Evolutionary conservation across 805 yeast genomes (phyloP).

Genomic region (Barnettozyma siamensis): DNA sequence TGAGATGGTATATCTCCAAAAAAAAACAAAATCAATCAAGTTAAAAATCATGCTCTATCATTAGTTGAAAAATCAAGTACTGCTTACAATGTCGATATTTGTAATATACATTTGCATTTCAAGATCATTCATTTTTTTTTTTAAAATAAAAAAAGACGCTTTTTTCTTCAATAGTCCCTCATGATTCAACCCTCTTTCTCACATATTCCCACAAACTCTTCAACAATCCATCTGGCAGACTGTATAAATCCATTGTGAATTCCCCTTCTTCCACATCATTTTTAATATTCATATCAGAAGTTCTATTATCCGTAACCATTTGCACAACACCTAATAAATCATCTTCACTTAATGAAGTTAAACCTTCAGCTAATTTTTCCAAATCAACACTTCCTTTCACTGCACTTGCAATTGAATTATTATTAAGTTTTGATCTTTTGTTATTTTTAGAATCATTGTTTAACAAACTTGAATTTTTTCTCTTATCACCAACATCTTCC

Average conservation of each 20-base stretch:
- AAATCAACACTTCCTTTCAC: slow-evolving; percentile 76
- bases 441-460: slow-evolving; percentile 17
- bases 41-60: no score
- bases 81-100: no score
- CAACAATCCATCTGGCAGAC: slow-evolving; percentile 84
- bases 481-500: slow-evolving; percentile 31
- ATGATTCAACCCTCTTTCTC: slow-evolving; percentile 49
- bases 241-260: slow-evolving; percentile 91
- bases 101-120: background rate
- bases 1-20: no score
- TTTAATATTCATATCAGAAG: slow-evolving; percentile 91
- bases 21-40: no score
- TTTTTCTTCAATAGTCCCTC: background rate
- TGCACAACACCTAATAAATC: slow-evolving; percentile 92
- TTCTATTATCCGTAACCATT: slow-evolving; percentile 94
- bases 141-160: background rate
- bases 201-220: slow-evolving; percentile 95
- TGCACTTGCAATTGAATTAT: slow-evolving; percentile 35
- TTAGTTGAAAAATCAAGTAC: no score
- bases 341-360: slow-evolving; percentile 85
- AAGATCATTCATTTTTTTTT: no score
- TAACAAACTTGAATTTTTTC: slow-evolving; percentile 27
- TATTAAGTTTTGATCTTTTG: slow-evolving; percentile 23
- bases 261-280: slow-evolving; percentile 96
- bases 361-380: slow-evolving; percentile 84